phyloP scores from a whole-genome alignment of 2,329 filamentous ascomycete species.

The Neofusicoccum cordaticola region DNA sequence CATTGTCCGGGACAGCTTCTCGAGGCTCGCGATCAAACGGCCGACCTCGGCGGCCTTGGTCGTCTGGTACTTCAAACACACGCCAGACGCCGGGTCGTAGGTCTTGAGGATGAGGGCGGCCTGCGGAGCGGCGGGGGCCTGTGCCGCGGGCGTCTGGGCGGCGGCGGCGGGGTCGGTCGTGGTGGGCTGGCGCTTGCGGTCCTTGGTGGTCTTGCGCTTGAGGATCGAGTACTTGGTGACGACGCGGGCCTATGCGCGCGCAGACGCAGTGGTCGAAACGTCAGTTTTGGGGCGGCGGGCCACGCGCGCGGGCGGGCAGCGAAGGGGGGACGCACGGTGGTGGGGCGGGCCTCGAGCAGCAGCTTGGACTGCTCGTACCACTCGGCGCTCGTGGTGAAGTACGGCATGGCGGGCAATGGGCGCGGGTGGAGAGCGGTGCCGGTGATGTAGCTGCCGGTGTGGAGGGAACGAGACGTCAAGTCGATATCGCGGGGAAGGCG shows the following conservation, averaged over 20 bases:
- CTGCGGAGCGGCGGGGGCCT: conserved; percentile 41
- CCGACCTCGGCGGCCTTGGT: conserved; percentile 88
- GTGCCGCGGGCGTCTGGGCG: conserved; percentile 22
- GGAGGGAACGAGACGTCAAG: neutral
- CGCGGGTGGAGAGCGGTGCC: conserved; percentile 16
- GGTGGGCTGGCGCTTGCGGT: conserved; percentile 23
- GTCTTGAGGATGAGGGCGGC: conserved; percentile 83
- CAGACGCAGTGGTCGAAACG: conserved; percentile 13
- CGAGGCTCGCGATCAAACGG: conserved; percentile 73
- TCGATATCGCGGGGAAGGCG: neutral
- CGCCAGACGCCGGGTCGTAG: conserved; percentile 78
- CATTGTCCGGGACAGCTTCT: conserved; percentile 67
- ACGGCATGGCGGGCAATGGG: conserved; percentile 60
- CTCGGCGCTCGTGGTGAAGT: conserved; percentile 77
- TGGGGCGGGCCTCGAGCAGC: conserved; percentile 81
- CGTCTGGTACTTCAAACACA: conserved; percentile 85
- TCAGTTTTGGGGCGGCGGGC: conserved; percentile 2
- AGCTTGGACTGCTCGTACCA: conserved; percentile 87
- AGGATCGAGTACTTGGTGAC: conserved; percentile 86
- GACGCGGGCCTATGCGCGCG: conserved; percentile 68
- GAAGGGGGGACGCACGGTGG: conserved; percentile 60
- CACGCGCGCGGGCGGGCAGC: conserved; percentile 2
- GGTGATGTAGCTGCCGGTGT: conserved; percentile 3
- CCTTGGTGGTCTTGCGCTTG: conserved; percentile 36
- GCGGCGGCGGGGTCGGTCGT: conserved; percentile 17